phyloP scores from a whole-genome alignment of 805 yeast species.

The Tetrapisispora fleetii region DNA sequence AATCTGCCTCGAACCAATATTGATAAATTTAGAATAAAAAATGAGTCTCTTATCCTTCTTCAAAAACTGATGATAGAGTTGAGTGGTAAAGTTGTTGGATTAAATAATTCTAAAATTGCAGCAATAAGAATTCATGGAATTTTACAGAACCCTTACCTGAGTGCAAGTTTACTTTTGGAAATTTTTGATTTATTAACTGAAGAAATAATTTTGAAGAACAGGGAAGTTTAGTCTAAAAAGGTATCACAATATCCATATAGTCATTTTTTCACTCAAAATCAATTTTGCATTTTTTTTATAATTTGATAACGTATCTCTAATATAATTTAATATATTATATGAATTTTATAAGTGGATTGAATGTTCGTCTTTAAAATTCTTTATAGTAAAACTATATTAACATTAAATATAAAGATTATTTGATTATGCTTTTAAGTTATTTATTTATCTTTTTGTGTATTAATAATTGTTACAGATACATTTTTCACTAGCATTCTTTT shows the following conservation, averaged over 20 bases:
- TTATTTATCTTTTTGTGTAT: background rate
- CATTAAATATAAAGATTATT: background rate
- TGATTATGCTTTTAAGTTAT: background rate
- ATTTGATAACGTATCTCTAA: background rate
- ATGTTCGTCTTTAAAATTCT: background rate
- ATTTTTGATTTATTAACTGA: constrained; percentile 48
- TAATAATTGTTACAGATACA: background rate
- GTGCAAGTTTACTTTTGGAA: constrained; percentile 51
- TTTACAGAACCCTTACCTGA: constrained; percentile 65
- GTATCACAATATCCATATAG: too few relatives aligned
- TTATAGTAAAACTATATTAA: background rate
- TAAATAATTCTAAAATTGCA: constrained; percentile 52
- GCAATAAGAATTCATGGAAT: constrained; percentile 48
- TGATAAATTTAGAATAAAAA: constrained; percentile 44
- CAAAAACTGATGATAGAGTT: constrained; percentile 51
- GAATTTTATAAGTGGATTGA: too few relatives aligned
- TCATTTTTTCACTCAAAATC: background rate
- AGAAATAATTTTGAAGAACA: constrained; percentile 19
- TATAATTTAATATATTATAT: background rate
- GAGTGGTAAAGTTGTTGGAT: constrained; percentile 67
- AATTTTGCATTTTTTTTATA: background rate
- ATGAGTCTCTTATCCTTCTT: constrained; percentile 50
- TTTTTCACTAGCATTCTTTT: background rate
- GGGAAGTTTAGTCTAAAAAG: background rate
- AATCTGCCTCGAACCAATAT: constrained; percentile 33